These are phyloP conservation scores for Rubia occidens DNA, from an alignment of 305 asterid species.

Conservation along the genomic window DNA sequence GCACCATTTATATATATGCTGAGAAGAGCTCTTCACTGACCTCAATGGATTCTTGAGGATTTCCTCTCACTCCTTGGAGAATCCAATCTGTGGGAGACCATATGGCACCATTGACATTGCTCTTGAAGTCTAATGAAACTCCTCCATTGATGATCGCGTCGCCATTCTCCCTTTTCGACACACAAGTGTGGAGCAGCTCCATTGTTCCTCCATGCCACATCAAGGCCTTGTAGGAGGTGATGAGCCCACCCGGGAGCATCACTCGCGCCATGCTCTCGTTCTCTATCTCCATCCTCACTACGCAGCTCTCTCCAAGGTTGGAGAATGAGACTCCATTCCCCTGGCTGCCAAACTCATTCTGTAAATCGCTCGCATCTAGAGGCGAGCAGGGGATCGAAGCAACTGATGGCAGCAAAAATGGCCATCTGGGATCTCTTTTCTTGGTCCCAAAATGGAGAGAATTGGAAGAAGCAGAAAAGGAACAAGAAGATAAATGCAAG, in stretches of 20 bases:
- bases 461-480: constrained; percentile 12
- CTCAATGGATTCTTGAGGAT: constrained; percentile 47
- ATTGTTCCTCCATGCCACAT: constrained; percentile 77
- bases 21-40: constrained; percentile 14
- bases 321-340: constrained; percentile 60
- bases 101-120: constrained; percentile 24
- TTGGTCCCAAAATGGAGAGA: constrained; percentile 8
- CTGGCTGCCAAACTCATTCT: constrained; percentile 30
- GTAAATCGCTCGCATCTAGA: constrained; percentile 24
- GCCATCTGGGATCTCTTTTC: constrained; percentile 19
- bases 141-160: constrained; percentile 54
- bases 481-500: constrained; percentile 6
- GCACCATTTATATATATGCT: no score
- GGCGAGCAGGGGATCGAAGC: constrained; percentile 26
- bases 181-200: constrained; percentile 63
- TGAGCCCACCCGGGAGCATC: constrained; percentile 69
- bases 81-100: constrained; percentile 51
- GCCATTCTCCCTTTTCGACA: constrained; percentile 29
- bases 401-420: constrained; percentile 17
- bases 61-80: constrained; percentile 39
- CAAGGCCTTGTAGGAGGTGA: constrained; percentile 65
- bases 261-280: constrained; percentile 47
- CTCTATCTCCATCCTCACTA: constrained; percentile 45
- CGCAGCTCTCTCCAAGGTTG: constrained; percentile 35
- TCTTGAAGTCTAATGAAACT: constrained; percentile 39